These are phyloP conservation scores for Curvularia verruculosa DNA, from an alignment of 2,329 filamentous ascomycete genomes.

Conservation along the genomic window DNA sequence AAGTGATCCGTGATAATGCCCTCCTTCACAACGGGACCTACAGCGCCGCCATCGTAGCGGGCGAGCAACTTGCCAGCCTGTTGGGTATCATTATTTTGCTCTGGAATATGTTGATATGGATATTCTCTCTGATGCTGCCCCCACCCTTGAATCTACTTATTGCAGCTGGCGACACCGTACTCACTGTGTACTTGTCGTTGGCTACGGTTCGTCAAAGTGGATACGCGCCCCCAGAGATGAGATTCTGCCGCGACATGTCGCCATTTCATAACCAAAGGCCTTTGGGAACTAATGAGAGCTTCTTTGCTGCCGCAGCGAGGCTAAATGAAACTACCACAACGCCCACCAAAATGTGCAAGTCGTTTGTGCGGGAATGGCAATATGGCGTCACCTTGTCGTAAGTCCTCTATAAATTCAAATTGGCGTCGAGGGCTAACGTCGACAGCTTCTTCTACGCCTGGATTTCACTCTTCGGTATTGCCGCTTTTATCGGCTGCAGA, in stretches of 20 bases:
- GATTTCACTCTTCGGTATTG: constrained; percentile 20
- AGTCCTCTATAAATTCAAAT: constrained; percentile 1
- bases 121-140: constrained; percentile 4
- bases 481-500: constrained; percentile 10
- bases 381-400: constrained; percentile 29
- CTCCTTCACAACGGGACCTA: constrained; percentile 24
- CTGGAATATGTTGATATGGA: constrained; percentile 12
- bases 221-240: constrained; percentile 13
- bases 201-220: constrained; percentile 15
- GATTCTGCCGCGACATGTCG: constrained; percentile 4
- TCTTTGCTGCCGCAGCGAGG: constrained; percentile 33
- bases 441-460: constrained; percentile 19
- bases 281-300: constrained; percentile 34
- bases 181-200: constrained; percentile 11
- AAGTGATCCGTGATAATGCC: constrained; percentile 12
- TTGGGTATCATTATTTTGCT: constrained; percentile 12
- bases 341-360: constrained; percentile 28
- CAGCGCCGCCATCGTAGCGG: constrained; percentile 6
- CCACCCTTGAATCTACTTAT: constrained; percentile 21
- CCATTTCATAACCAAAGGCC: constrained; percentile 8
- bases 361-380: constrained; percentile 31
- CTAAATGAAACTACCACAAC: constrained; percentile 28
- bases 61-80: constrained; percentile 16
- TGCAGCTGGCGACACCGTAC: constrained; percentile 8
- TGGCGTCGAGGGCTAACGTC: background rate